Percentiles rank a stretch among this genome's conserved stretches.
These are phyloP conservation scores for Parmelia sp. DNA, from an alignment of 495 filamentous ascomycete genomes.

Conservation along the genomic window DNA sequence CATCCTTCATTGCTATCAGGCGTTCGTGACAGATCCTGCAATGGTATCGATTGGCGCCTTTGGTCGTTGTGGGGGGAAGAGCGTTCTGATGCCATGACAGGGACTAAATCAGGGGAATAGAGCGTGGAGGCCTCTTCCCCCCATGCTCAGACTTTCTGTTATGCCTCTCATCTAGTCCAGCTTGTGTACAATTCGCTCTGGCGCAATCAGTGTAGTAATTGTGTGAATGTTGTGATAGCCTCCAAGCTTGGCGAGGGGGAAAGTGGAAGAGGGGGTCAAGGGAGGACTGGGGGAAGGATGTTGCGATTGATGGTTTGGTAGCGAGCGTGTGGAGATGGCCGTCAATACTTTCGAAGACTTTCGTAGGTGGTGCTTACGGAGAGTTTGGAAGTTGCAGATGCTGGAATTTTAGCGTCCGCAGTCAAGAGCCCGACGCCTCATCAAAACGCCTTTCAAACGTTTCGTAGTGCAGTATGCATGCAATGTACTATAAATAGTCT, in stretches of 20 bases:
- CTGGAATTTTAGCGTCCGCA: neutral
- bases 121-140: constrained; percentile 7
- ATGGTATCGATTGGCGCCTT: constrained; percentile 67
- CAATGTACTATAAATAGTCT: neutral
- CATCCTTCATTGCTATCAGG: constrained; percentile 17
- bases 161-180: constrained; percentile 16
- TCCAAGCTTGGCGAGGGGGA: neutral
- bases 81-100: constrained; percentile 53
- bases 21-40: constrained; percentile 68
- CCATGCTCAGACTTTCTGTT: constrained; percentile 10
- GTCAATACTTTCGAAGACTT: neutral
- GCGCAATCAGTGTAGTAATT: constrained; percentile 3
- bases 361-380: neutral
- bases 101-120: constrained; percentile 7
- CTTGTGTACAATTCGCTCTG: neutral
- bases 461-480: neutral
- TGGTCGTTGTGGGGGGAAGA: constrained; percentile 43
- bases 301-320: neutral
- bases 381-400: neutral
- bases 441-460: neutral
- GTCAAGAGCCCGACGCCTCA: constrained; percentile 4
- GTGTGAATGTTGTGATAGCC: neutral
- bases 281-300: neutral
- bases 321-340: constrained; percentile 1
- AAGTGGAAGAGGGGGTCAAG: neutral